A percentile compares a stretch with the other conserved stretches of the same genome.
Conservation (phyloP, 371 early-diverging fungal genomes). For the Syncephalis plumigaleata region DNA sequence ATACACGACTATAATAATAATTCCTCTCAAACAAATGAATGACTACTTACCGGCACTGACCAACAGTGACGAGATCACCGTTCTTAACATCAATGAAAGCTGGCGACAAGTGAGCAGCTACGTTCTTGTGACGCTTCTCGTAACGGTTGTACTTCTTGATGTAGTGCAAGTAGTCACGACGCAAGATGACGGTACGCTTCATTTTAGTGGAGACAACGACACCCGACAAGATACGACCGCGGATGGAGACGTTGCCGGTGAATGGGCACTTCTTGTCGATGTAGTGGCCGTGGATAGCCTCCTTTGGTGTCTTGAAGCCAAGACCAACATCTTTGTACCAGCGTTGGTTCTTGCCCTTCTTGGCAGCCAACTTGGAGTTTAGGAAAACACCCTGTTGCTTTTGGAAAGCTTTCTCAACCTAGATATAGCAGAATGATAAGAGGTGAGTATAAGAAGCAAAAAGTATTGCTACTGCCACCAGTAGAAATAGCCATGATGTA, state of each 20-base stretch:
- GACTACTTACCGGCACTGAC: slow-evolving; percentile 65
- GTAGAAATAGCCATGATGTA: no score
- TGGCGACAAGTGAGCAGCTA: slow-evolving; percentile 97
- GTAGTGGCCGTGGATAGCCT: slow-evolving; percentile 93
- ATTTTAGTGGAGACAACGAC: slow-evolving; percentile 96
- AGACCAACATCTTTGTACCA: slow-evolving; percentile 98
- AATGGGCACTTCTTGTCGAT: slow-evolving; percentile 99
- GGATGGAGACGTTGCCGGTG: slow-evolving; percentile 96
- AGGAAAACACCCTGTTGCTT: slow-evolving; percentile 95
- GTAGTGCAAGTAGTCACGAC: slow-evolving; percentile 99
- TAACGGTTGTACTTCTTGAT: slow-evolving; percentile 99
- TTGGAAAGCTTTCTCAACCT: slow-evolving; percentile 86
- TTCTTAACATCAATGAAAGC: slow-evolving; percentile 89
- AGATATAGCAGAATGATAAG: neutral
- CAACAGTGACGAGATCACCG: slow-evolving; percentile 94
- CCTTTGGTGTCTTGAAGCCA: slow-evolving; percentile 98
- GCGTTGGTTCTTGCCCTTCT: slow-evolving; percentile 57
- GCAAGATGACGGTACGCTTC: slow-evolving; percentile 96
- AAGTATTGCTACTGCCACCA: no score
- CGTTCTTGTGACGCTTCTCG: slow-evolving; percentile 99
- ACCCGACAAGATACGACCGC: slow-evolving; percentile 97
- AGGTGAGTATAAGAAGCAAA: neutral
- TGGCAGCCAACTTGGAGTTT: slow-evolving; percentile 67
- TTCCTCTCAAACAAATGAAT: neutral
- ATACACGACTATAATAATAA: slow-evolving; percentile 8